Evolutionary conservation across 1,139 yeast species (phyloP), one percentile per base, ranked within the genome.

Genomic region (Candida mesenterica): DNA sequence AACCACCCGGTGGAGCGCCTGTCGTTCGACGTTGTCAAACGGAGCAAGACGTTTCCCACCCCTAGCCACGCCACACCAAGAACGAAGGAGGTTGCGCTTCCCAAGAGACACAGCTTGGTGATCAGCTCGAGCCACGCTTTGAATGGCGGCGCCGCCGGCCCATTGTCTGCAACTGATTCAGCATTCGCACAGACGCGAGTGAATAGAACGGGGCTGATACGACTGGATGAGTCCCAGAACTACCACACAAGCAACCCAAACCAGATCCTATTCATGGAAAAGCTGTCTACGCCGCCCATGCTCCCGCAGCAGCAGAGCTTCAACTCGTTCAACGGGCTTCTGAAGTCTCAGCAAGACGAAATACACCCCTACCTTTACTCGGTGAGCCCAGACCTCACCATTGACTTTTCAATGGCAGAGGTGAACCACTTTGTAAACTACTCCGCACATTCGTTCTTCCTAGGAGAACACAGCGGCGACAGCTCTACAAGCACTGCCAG

Each of bases 61-160:
- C 22, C 22, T 19, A 6, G n/a, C n/a, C n/a, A n/a, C n/a, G n/a
- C n/a, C n/a, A n/a, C n/a, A n/a, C n/a, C n/a, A n/a, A n/a, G n/a
- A n/a, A n/a, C n/a, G n/a, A n/a, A n/a, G n/a, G n/a, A n/a, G n/a
- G n/a, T n/a, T n/a, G n/a, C n/a, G 6, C 5, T 24, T n/a, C 28
- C 31, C 15, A 35, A 23, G 10, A 28, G 36, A 8, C 13, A 24
- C 28, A 32, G 30, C 16, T 13, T 34, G n/a, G 38, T 34, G 19
- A 43, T 43, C 16, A 33, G 40, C 2, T 43, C 46, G 3, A 39
- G 43, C 24, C 36, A 37, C 16, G 46, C 46, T 4, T 34, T 43
- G 19, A 33, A 35, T 7, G 45, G 45, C 2, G 18, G 30, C 5
- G 28, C 33, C 5, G n/a, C 28, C 6, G 8, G 9, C 6, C 22